Conservation (phyloP, 495 filamentous ascomycete genomes). For the Emericellopsis terricola region DNA sequence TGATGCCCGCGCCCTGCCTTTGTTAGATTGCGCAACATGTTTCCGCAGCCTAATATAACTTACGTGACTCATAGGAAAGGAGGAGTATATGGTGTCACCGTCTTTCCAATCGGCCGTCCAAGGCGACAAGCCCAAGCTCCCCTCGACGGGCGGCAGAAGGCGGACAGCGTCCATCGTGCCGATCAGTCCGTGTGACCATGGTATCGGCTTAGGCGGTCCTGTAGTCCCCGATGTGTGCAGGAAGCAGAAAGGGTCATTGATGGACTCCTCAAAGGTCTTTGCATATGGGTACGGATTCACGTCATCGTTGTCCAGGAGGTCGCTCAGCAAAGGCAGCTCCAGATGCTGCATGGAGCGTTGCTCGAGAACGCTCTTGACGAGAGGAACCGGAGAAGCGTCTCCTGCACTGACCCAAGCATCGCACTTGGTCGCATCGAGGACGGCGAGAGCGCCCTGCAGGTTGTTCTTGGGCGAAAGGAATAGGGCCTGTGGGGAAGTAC, state of each 20-base stretch:
- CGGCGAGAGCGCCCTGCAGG: conserved; percentile 8
- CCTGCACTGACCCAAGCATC: conserved; percentile 6
- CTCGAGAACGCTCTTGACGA: conserved; percentile 3
- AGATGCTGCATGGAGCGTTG: conserved; percentile 6
- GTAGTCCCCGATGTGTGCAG: conserved; percentile 38
- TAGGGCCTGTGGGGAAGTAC: conserved; percentile 7
- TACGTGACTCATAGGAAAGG: conserved; percentile 17
- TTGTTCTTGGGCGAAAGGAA: conserved; percentile 11
- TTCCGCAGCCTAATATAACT: conserved; percentile 1
- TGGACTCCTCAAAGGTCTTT: conserved; percentile 9
- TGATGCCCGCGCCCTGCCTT: conserved; percentile 14
- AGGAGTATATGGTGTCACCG: conserved; percentile 11
- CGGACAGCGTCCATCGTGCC: conserved; percentile 8
- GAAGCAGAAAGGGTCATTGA: conserved; percentile 19
- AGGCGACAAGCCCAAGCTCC: conserved; percentile 6
- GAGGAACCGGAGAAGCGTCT: conserved; percentile 2
- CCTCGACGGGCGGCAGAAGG: conserved; percentile 9
- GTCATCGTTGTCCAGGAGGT: conserved; percentile 6
- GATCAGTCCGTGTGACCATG: conserved; percentile 7
- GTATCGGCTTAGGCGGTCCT: conserved; percentile 19
- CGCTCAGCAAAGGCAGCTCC: conserved; percentile 4
- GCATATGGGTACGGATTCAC: conserved; percentile 5
- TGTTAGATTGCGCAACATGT: background rate
- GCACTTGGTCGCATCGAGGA: conserved; percentile 7
- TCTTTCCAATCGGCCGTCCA: conserved; percentile 8